Base-by-base conservation (phyloP, 345 rosid genomes). In the Eucalyptus guilfoylei region DNA sequence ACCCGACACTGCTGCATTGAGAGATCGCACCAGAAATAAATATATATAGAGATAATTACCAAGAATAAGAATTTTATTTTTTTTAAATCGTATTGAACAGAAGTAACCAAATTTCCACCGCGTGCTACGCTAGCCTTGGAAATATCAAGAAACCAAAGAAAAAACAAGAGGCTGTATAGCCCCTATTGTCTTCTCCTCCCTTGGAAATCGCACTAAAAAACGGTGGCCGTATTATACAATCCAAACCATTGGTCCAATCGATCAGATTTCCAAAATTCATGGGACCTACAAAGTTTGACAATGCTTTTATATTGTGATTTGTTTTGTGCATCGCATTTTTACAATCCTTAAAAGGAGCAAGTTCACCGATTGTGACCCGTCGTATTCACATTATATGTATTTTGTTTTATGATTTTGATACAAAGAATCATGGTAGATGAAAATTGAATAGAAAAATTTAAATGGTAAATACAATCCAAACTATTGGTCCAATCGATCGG, bases 331-430 rank as follows among this genome's bases (percentile, higher is more conserved):
- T 11, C 28, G 2, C 45, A 21, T 42, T 15, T 67, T 34, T 67
- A 67, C 15, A 11, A 34, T 32, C 23, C 11, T 67, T 67, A 34
- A 34, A 32, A 32, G 23, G 3, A 67, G 11, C 3, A 8, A 67
- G 40, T 8, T 16, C 6, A 52, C 2, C 0, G 11, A 4, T 67
- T 17, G 23, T 8, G 40, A 67, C 40, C 0, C 0, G 23, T 15
- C 21, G 23, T 8, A 17, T 15, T 32, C 12, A 16, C 2, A 34
- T 8, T 2, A 4, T 30, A n/a, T 7, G 5, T n/a, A 14, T 64
- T 64, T 4, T 14, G 37, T 32, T 52, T 52, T 52, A 4, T 52
- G 10, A 0, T 52, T 52, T 19, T 52, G 4, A 19, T 52, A 19
- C 0, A 52, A 0, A 19, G 8, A 52, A 52, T 19, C 76, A 7